Conservation (phyloP, 1,284 basidiomycete species). For the Fomitopsis pinicola region DNA sequence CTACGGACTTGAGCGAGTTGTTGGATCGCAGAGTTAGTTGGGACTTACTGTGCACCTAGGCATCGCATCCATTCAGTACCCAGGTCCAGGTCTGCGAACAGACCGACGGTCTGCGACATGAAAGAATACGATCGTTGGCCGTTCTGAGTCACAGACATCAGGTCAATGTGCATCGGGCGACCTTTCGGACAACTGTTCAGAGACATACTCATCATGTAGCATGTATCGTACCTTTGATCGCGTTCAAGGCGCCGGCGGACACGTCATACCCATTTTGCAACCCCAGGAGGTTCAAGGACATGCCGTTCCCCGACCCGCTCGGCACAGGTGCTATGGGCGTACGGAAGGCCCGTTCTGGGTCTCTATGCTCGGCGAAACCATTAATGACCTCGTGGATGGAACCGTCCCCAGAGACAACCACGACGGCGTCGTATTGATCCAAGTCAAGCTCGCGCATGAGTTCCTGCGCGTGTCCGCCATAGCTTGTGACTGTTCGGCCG, state of each 20-base stretch:
- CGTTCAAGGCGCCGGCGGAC: constrained; percentile 74
- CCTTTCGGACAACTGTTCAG: constrained; percentile 34
- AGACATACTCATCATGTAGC: not conserved
- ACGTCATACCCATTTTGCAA: constrained; percentile 75
- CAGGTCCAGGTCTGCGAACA: constrained; percentile 90
- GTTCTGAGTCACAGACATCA: constrained; percentile 77
- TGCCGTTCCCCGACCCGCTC: constrained; percentile 82
- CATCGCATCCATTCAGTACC: constrained; percentile 88
- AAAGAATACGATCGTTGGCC: constrained; percentile 77
- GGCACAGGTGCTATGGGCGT: constrained; percentile 87
- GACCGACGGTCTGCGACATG: constrained; percentile 83
- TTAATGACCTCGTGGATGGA: constrained; percentile 91
- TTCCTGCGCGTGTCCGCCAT: constrained; percentile 69
- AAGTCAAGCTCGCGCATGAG: constrained; percentile 61
- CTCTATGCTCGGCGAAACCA: constrained; percentile 74
- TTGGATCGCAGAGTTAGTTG: not conserved
- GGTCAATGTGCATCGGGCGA: constrained; percentile 70
- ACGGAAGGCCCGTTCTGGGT: constrained; percentile 67
- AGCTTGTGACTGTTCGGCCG: constrained; percentile 60
- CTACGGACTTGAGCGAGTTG: constrained; percentile 19
- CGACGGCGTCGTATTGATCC: constrained; percentile 68
- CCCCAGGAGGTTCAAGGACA: constrained; percentile 74
- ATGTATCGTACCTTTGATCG: constrained; percentile 69
- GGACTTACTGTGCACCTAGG: constrained; percentile 68
- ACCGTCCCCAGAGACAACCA: constrained; percentile 89